Conservation (phyloP, 305 asterid species). For the Fraxinus greggii region DNA sequence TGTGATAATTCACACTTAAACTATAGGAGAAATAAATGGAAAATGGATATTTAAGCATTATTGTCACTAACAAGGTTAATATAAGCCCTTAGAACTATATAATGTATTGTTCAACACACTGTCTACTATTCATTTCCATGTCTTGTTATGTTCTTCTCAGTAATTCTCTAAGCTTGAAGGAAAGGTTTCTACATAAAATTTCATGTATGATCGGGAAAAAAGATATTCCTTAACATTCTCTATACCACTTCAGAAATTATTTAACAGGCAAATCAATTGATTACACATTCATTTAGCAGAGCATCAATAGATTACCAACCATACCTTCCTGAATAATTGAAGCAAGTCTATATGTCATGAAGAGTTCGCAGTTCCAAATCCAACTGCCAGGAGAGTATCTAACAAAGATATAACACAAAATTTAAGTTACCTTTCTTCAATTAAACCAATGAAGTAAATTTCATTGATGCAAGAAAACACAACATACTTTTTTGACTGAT, state of each 20-base stretch:
- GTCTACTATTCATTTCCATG: too few relatives aligned
- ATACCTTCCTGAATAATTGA: conserved; percentile 89
- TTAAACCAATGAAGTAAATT: conserved; percentile 16
- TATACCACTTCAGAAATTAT: conserved; percentile 10
- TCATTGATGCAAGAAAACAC: conserved; percentile 16
- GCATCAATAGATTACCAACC: conserved; percentile 22
- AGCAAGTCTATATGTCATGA: conserved; percentile 89
- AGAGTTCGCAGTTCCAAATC: conserved; percentile 65
- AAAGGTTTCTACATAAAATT: too few relatives aligned
- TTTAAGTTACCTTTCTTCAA: conserved; percentile 25
- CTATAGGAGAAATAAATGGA: too few relatives aligned
- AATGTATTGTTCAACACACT: too few relatives aligned
- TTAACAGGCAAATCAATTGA: conserved; percentile 13
- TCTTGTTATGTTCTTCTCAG: too few relatives aligned
- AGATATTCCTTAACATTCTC: too few relatives aligned
- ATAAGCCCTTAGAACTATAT: too few relatives aligned
- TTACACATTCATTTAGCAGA: conserved; percentile 14
- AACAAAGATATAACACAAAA: conserved; percentile 25
- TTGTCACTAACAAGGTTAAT: too few relatives aligned
- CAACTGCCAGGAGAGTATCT: conserved; percentile 87
- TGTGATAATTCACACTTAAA: too few relatives aligned
- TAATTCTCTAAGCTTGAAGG: too few relatives aligned
- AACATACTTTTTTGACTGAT: conserved; percentile 64
- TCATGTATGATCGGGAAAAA: too few relatives aligned
- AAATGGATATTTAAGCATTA: too few relatives aligned